These are phyloP conservation scores for Hypoxylon lenormandii DNA, from an alignment of 495 filamentous ascomycete species.

Conservation along the genomic window DNA sequence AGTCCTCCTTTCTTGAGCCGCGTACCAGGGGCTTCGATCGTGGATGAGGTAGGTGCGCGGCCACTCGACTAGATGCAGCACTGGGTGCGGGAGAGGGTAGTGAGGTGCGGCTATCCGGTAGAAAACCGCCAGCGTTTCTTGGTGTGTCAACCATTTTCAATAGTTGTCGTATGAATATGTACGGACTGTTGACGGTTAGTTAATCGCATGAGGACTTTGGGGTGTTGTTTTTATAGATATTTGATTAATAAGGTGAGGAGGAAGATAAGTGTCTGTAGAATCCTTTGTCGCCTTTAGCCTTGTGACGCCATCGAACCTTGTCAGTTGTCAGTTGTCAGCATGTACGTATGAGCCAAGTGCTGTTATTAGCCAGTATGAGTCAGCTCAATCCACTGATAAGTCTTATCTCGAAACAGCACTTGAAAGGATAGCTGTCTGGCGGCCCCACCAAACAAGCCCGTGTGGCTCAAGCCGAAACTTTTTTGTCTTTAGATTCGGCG, in stretches of 20 bases:
- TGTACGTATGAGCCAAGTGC: conserved; percentile 5
- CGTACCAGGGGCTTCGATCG: conserved; percentile 72
- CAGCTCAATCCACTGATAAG: no score
- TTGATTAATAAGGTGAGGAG: background rate
- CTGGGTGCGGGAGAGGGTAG: conserved; percentile 69
- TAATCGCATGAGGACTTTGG: conserved; percentile 18
- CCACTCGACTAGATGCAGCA: conserved; percentile 57
- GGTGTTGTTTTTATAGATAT: background rate
- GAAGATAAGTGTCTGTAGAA: background rate
- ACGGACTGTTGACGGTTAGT: background rate
- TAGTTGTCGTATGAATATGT: background rate
- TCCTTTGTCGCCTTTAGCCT: conserved; percentile 22
- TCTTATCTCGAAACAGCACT: no score
- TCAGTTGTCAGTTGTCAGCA: conserved; percentile 25
- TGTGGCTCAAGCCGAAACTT: conserved; percentile 9
- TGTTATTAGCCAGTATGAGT: no score
- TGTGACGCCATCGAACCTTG: conserved; percentile 13
- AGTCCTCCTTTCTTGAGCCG: conserved; percentile 80
- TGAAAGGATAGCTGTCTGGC: no score
- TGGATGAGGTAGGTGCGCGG: conserved; percentile 69
- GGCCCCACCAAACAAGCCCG: background rate
- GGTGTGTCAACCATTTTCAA: conserved; percentile 56
- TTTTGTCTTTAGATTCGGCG: conserved; percentile 1
- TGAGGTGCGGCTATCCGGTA: conserved; percentile 53
- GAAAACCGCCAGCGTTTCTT: conserved; percentile 60